Evolutionary conservation across 768 basidiomycete genomes (phyloP).

Genomic region (Paxillus rubicundulus): DNA sequence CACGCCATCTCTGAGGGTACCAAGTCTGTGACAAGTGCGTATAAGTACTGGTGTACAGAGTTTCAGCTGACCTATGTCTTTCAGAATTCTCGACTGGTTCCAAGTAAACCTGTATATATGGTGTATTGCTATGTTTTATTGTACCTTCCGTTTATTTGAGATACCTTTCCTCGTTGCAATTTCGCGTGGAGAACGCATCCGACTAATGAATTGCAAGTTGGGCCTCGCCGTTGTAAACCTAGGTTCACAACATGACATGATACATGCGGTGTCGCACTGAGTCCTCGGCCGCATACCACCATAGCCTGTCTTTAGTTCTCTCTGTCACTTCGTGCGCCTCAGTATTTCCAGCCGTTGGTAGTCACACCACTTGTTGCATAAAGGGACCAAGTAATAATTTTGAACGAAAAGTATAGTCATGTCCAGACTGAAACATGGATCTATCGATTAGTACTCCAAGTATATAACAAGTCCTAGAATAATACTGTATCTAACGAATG

Average conservation of each 20-base stretch:
- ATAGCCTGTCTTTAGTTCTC: too few species aligned
- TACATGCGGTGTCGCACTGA: too few species aligned
- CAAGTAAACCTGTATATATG: slow-evolving; percentile 39
- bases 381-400: too few species aligned
- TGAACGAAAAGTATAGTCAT: too few species aligned
- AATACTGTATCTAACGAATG: neutral
- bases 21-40: slow-evolving; percentile 67
- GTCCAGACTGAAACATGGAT: neutral
- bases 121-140: slow-evolving; percentile 36
- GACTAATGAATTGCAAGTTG: too few species aligned
- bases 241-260: too few species aligned
- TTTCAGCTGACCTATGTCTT: slow-evolving; percentile 11
- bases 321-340: too few species aligned
- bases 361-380: too few species aligned
- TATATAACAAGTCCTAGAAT: slow-evolving; percentile 5
- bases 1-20: slow-evolving; percentile 87
- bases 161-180: slow-evolving; percentile 19
- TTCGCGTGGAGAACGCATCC: neutral
- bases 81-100: slow-evolving; percentile 61
- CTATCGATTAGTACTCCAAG: neutral
- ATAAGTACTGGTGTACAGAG: neutral
- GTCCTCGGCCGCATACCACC: too few species aligned
- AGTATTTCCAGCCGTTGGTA: too few species aligned
- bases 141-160: slow-evolving; percentile 30
- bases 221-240: too few species aligned